These are phyloP conservation scores for Pyrenochaeta sp. DNA, from an alignment of 2,329 filamentous ascomycete species.

Conservation along the genomic window DNA sequence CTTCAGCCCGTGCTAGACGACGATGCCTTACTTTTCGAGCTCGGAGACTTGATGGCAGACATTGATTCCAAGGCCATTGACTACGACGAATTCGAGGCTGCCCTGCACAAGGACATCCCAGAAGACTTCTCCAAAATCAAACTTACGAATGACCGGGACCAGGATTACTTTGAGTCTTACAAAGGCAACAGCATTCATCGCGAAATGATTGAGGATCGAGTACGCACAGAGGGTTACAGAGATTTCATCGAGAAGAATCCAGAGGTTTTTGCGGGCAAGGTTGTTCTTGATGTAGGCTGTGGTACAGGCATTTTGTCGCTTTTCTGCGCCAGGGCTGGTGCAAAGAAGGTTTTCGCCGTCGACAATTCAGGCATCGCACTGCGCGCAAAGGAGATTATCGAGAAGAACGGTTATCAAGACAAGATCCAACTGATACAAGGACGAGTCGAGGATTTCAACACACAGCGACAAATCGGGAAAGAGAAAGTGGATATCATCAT, in stretches of 20 bases:
- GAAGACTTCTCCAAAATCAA: constrained; percentile 39
- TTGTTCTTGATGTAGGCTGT: constrained; percentile 90
- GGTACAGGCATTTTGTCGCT: constrained; percentile 84
- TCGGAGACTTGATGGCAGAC: constrained; percentile 73
- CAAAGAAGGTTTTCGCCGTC: constrained; percentile 84
- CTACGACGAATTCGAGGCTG: constrained; percentile 45
- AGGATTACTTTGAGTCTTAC: constrained; percentile 70
- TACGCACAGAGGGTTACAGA: constrained; percentile 89
- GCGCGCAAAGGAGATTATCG: constrained; percentile 84
- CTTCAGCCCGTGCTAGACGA: constrained; percentile 87
- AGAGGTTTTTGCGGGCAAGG: constrained; percentile 82
- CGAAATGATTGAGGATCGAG: constrained; percentile 89
- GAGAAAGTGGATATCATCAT: constrained; percentile 88
- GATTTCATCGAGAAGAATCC: constrained; percentile 96
- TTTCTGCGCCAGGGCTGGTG: constrained; percentile 92
- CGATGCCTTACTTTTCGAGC: constrained; percentile 84
- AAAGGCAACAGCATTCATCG: constrained; percentile 81
- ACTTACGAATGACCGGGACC: constrained; percentile 57
- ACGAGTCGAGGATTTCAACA: constrained; percentile 82
- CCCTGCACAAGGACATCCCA: constrained; percentile 52
- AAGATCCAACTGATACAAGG: constrained; percentile 82
- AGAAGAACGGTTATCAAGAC: constrained; percentile 76
- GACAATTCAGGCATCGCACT: constrained; percentile 91
- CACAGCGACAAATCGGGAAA: constrained; percentile 61
- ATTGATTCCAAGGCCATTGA: constrained; percentile 36